Base-by-base conservation (phyloP, 2,329 filamentous ascomycete species). In the Aureobasidium mangrovei region DNA sequence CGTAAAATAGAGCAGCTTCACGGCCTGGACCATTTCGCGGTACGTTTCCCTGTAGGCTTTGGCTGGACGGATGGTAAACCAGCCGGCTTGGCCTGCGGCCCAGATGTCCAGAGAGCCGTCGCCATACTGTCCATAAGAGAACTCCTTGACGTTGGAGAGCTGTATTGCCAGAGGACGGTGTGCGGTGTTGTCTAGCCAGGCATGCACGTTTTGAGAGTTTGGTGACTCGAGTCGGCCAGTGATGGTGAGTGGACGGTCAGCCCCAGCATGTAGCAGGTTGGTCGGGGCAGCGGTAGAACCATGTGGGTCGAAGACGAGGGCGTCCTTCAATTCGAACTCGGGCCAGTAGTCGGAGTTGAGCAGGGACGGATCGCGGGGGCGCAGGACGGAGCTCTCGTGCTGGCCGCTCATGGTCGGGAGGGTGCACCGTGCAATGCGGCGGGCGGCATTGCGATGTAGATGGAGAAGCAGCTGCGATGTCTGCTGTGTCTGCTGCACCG, bases 61-160 rank as follows among this genome's bases (percentile, higher is more conserved):
- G n/a, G 78, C 72, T 1, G 86, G 84, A 32, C 72, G 72, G 40
- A 89, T 76, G 62, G 84, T 79, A 64, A 81, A 88, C 83, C 84
- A 88, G 42, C 84, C 85, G 9, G 82, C 77, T 53, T 73, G 66
- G 36, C 82, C 82, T 31, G 76, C 73, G 1, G 84, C 81, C 85
- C 85, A 89, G 31, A 86, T 71, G n/a, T 79, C 73, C 3, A 79
- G 74, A 18, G 74, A 72, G 0, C 75, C 75, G 48, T 79, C 76
- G 32, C 84, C 80, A 9, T 82, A 69, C 58, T 74, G 68, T 12
- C 72, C 75, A 59, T 76, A 77, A 3, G 74, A 69, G 59, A 72
- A 76, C 39, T 67, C 69, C 6, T 66, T 68, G 4, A 78, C 74
- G 33, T 74, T 69, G n/a, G 72, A 68, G 51, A 87, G 73, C 59